phyloP scores from a whole-genome alignment of 2,329 filamentous ascomycete genomes.

The Parastagonospora avenae region DNA sequence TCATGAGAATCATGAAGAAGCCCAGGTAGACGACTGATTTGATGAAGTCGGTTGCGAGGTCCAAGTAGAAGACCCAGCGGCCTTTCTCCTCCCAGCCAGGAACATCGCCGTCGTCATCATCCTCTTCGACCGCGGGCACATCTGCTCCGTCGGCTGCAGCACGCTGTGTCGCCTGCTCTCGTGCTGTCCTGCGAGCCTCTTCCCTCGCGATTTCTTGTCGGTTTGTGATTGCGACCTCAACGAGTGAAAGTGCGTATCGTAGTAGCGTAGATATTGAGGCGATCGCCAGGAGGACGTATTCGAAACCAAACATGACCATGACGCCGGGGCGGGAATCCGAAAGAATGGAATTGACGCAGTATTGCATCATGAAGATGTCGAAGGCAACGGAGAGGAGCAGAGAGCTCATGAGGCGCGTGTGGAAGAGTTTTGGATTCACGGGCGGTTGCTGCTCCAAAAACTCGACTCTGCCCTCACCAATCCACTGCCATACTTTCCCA shows the following conservation, averaged over 20 bases:
- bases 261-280: slow-evolving; percentile 78
- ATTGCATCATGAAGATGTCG: slow-evolving; percentile 78
- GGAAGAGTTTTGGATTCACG: slow-evolving; percentile 84
- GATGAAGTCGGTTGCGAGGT: slow-evolving; percentile 85
- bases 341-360: slow-evolving; percentile 81
- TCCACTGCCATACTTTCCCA: slow-evolving; percentile 98
- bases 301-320: slow-evolving; percentile 99
- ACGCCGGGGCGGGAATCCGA: slow-evolving; percentile 91
- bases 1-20: slow-evolving; percentile 92
- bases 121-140: slow-evolving; percentile 57
- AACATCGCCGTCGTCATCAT: slow-evolving; percentile 93
- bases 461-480: slow-evolving; percentile 92
- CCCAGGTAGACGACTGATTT: slow-evolving; percentile 87
- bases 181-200: slow-evolving; percentile 46
- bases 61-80: slow-evolving; percentile 86
- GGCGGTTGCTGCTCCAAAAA: slow-evolving; percentile 94
- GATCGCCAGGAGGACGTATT: slow-evolving; percentile 86
- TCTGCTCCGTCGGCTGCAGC: slow-evolving; percentile 46
- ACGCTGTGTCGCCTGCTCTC: slow-evolving; percentile 73
- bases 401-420: slow-evolving; percentile 78
- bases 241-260: slow-evolving; percentile 78
- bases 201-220: slow-evolving; percentile 71
- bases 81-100: slow-evolving; percentile 97
- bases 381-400: slow-evolving; percentile 79
- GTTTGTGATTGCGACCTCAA: slow-evolving; percentile 76